Evolutionary conservation across 192 early-diverging fungal species (phyloP).

Genomic region (Neocallimastix lanati): DNA sequence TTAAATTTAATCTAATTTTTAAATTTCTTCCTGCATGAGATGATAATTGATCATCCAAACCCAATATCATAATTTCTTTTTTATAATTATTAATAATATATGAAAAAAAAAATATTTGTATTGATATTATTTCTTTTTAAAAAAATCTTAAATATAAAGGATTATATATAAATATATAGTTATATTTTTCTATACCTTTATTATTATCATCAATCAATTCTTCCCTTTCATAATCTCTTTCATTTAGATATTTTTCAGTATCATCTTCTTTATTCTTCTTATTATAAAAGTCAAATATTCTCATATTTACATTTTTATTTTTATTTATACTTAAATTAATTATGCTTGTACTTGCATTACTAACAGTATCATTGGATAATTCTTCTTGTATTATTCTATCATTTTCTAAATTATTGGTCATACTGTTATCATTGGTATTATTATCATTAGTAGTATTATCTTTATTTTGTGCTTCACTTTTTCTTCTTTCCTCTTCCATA

Average conservation of each 20-base stretch:
- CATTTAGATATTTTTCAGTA: neutral
- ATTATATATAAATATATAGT: neutral
- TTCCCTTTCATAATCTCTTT: neutral
- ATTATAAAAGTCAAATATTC: neutral
- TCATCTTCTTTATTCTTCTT: neutral
- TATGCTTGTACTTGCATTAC: no score
- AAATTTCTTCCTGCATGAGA: slow-evolving; percentile 1
- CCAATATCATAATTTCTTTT: neutral
- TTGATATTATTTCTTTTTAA: no score
- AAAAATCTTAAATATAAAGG: no score
- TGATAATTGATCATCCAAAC: neutral
- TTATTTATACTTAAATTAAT: no score
- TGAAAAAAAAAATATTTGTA: no score
- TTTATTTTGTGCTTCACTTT: neutral
- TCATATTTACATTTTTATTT: neutral
- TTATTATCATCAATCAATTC: neutral
- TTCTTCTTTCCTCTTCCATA: neutral
- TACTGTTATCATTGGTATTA: neutral
- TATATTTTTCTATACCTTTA: neutral
- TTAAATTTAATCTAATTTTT: slow-evolving; percentile 16
- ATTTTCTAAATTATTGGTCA: no score
- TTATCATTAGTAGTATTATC: neutral
- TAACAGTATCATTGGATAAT: no score
- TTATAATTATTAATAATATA: no score
- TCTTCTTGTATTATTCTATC: no score